Conservation (phyloP, 805 yeast species). For the Yamadazyma sp. region DNA sequence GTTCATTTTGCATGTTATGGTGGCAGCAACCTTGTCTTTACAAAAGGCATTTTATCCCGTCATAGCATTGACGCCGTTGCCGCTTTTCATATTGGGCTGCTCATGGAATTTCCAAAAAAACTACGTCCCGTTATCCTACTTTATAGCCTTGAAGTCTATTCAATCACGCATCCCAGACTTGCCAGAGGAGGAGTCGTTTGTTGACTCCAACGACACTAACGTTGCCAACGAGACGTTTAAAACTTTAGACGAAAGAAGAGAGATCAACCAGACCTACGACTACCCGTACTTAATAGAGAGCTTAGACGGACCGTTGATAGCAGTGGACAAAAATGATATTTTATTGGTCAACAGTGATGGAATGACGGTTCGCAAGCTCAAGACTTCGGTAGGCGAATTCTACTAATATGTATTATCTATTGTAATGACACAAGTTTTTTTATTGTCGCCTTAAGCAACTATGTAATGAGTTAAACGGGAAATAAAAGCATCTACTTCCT, state of each 20-base stretch:
- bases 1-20: conserved; percentile 81
- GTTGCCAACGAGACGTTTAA: conserved; percentile 23
- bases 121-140: conserved; percentile 76
- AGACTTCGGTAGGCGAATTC: conserved; percentile 12
- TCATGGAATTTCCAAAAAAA: conserved; percentile 81
- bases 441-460: too few relatives aligned
- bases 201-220: conserved; percentile 8
- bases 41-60: conserved; percentile 80
- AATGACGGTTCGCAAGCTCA: conserved; percentile 24
- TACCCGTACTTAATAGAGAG: conserved; percentile 71
- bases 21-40: conserved; percentile 86
- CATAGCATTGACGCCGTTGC: conserved; percentile 70
- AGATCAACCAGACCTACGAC: conserved; percentile 65
- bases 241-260: conserved; percentile 80
- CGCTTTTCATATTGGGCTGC: conserved; percentile 62
- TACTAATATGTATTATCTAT: conserved; percentile 3
- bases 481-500: conserved; percentile 1
- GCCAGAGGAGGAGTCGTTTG: conserved; percentile 5
- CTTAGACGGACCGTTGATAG: conserved; percentile 68
- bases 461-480: neutral
- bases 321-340: conserved; percentile 8
- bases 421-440: too few relatives aligned
- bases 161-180: conserved; percentile 22
- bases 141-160: conserved; percentile 85
- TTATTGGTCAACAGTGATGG: conserved; percentile 16